These are phyloP conservation scores for Claviceps monticola DNA, from an alignment of 2,329 filamentous ascomycete species.

Conservation along the genomic window DNA sequence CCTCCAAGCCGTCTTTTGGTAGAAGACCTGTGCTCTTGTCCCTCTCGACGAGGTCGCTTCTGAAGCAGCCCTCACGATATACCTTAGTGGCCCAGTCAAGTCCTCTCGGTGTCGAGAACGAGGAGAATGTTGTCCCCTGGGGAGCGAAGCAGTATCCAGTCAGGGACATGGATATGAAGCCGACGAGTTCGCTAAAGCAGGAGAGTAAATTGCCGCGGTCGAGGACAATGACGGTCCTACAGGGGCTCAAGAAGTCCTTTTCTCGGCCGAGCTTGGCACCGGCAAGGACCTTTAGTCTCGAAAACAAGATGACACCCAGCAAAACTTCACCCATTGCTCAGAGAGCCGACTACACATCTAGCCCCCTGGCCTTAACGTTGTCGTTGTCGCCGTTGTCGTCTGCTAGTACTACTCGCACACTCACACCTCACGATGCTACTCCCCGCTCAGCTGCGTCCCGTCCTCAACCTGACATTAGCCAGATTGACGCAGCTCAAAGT, in stretches of 20 bases:
- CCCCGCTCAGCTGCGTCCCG: constrained; percentile 1
- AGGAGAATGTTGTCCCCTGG: constrained; percentile 16
- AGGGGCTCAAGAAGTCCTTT: constrained; percentile 30
- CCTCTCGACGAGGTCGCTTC: constrained; percentile 8
- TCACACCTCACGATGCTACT: background rate
- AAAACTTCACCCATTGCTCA: background rate
- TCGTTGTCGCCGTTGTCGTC: background rate
- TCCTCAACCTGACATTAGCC: constrained; percentile 12
- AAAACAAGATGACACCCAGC: constrained; percentile 5
- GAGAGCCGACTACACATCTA: background rate
- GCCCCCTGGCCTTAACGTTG: background rate
- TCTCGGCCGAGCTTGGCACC: constrained; percentile 20
- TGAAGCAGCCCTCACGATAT: constrained; percentile 7
- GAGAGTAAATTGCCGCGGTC: constrained; percentile 27
- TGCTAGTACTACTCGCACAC: background rate
- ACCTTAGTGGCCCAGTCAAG: constrained; percentile 5
- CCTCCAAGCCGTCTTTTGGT: background rate
- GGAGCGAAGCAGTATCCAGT: background rate
- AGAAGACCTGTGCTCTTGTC: background rate
- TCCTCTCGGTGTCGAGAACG: constrained; percentile 5
- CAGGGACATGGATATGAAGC: background rate
- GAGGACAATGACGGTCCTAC: constrained; percentile 29
- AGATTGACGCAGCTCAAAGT: constrained; percentile 28
- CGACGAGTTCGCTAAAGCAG: background rate
- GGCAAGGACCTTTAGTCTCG: constrained; percentile 10